Conservation (phyloP, 106 monocot genomes). For the Ottelia alismoides region DNA sequence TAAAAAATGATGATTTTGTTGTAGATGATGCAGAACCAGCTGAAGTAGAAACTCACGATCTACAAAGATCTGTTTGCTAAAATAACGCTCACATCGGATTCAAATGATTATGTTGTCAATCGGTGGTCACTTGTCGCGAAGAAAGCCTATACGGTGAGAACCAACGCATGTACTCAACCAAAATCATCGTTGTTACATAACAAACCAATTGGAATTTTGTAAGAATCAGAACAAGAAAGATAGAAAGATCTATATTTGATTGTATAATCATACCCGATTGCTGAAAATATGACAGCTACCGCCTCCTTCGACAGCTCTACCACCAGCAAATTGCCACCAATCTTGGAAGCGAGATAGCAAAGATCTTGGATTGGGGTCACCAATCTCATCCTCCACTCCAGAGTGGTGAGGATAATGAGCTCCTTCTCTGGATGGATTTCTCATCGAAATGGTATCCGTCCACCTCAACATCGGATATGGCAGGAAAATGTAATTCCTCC, state of each 20-base stretch:
- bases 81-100: too few species aligned
- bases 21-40: too few species aligned
- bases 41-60: too few species aligned
- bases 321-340: conserved; percentile 22
- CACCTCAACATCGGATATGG: conserved; percentile 37
- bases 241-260: too few species aligned
- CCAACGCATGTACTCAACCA: neutral
- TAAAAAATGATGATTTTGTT: too few species aligned
- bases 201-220: too few species aligned
- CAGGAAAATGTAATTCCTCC: conserved; percentile 42
- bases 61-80: too few species aligned
- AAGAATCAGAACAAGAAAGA: too few species aligned
- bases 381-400: conserved; percentile 65
- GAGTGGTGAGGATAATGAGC: conserved; percentile 45
- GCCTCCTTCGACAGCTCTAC: neutral
- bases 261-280: too few species aligned
- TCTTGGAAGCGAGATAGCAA: too few species aligned
- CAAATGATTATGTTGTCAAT: conserved; percentile 25
- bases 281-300: too few species aligned
- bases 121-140: conserved; percentile 26
- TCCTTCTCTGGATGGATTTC: conserved; percentile 46
- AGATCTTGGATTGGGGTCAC: too few species aligned
- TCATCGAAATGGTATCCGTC: conserved; percentile 28
- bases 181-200: conserved; percentile 32
- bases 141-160: conserved; percentile 13